Conservation (phyloP, 257 asterid species). For the Nicotiana undulata region DNA sequence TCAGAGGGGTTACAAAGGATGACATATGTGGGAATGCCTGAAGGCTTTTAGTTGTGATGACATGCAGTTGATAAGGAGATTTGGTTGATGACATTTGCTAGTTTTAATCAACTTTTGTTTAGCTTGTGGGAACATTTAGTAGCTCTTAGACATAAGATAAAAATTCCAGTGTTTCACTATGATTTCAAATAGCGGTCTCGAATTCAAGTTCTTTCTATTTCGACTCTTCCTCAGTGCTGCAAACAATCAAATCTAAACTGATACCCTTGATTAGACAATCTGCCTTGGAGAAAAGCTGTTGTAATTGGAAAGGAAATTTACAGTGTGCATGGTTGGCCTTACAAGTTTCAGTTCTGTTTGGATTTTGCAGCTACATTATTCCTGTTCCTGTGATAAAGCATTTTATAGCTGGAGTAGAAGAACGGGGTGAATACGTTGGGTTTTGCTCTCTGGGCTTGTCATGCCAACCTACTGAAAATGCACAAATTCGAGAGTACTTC, state of each 20-base stretch:
- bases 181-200: too few relatives aligned
- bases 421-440: constrained; percentile 75
- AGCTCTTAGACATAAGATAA: not conserved
- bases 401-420: constrained; percentile 84
- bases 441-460: constrained; percentile 94
- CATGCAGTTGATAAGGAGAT: not conserved
- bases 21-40: not conserved
- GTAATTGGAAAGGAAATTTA: not conserved
- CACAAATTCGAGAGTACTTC: constrained; percentile 73
- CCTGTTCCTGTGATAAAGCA: constrained; percentile 92
- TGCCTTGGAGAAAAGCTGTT: not conserved
- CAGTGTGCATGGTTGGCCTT: not conserved
- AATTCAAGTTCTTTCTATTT: too few relatives aligned
- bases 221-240: not conserved
- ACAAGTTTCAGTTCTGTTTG: not conserved
- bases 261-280: not conserved
- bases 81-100: not conserved
- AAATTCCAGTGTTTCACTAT: too few relatives aligned
- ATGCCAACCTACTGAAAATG: constrained; percentile 89
- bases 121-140: not conserved
- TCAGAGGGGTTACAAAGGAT: not conserved
- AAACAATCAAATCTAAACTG: not conserved
- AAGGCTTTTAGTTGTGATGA: not conserved
- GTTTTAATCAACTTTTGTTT: not conserved
- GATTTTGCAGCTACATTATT: constrained; percentile 66